Conservation (phyloP, 116 monocot species). For the Cymodocea nodosa region DNA sequence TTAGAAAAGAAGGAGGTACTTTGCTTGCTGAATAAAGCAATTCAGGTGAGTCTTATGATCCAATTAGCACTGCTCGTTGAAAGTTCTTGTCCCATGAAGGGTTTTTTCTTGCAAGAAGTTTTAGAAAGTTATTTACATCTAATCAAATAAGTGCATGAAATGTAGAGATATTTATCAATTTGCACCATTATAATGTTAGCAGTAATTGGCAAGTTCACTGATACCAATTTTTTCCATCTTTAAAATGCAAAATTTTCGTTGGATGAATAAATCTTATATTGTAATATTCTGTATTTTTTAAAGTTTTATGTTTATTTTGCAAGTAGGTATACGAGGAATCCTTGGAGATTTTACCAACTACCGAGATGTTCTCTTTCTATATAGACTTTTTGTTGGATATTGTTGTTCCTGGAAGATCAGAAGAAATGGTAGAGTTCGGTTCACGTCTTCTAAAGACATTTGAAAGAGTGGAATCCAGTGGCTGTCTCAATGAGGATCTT, state of each 20-base stretch:
- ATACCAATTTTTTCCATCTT: no score
- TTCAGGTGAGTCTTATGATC: conserved; percentile 30
- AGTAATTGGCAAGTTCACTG: no score
- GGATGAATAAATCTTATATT: no score
- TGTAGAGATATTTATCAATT: no score
- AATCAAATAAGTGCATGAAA: neutral
- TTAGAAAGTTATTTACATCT: neutral
- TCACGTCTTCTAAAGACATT: conserved; percentile 37
- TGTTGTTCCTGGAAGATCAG: conserved; percentile 17
- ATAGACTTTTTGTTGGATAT: conserved; percentile 50
- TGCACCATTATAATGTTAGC: no score
- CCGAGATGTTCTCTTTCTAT: conserved; percentile 73
- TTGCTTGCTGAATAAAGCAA: conserved; percentile 34
- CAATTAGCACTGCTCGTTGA: neutral
- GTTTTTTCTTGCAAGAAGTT: neutral
- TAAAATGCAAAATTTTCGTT: no score
- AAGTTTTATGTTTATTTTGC: neutral
- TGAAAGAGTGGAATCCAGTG: conserved; percentile 53
- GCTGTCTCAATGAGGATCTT: conserved; percentile 52
- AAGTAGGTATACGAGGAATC: conserved; percentile 79
- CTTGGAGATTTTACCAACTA: conserved; percentile 36
- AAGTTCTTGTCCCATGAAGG: neutral
- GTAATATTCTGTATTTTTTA: neutral
- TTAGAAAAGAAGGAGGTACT: conserved; percentile 13
- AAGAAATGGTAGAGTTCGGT: conserved; percentile 23